Evolutionary conservation across 345 rosid genomes (phyloP).

Genomic region (Firmiana major): DNA sequence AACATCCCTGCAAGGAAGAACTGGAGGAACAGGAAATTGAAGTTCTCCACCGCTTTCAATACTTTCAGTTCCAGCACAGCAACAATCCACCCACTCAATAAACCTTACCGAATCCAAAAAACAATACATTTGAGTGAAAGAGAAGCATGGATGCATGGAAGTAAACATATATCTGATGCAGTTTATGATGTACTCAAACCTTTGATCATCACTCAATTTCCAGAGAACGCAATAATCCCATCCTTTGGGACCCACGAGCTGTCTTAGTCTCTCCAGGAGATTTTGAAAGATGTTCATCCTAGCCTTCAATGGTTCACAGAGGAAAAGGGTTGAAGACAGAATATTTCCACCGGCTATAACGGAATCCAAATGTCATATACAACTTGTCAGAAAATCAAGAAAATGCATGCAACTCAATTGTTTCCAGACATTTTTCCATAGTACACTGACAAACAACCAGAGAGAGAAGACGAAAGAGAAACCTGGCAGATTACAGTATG

Average conservation of each 20-base stretch:
- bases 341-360: not conserved
- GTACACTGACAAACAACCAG: not conserved
- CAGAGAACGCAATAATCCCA: slow-evolving; percentile 89
- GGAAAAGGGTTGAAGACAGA: not conserved
- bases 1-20: slow-evolving; percentile 57
- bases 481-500: not conserved
- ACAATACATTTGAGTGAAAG: not conserved
- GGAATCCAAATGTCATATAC: not conserved
- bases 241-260: slow-evolving; percentile 57
- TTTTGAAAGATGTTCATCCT: slow-evolving; percentile 45
- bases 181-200: slow-evolving; percentile 32
- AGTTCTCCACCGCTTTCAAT: slow-evolving; percentile 33
- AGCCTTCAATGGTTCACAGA: slow-evolving; percentile 14
- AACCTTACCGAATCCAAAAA: slow-evolving; percentile 24
- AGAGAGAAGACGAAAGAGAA: not conserved
- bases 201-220: slow-evolving; percentile 81
- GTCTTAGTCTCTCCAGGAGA: slow-evolving; percentile 64
- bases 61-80: slow-evolving; percentile 67
- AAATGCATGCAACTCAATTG: not conserved
- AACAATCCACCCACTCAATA: slow-evolving; percentile 77
- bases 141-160: not conserved
- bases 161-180: not conserved
- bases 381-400: not conserved
- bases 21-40: slow-evolving; percentile 35
- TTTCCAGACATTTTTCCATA: no score